Base-by-base conservation (phyloP, 352 stramenopile species). In the Phytophthora fragariae region DNA sequence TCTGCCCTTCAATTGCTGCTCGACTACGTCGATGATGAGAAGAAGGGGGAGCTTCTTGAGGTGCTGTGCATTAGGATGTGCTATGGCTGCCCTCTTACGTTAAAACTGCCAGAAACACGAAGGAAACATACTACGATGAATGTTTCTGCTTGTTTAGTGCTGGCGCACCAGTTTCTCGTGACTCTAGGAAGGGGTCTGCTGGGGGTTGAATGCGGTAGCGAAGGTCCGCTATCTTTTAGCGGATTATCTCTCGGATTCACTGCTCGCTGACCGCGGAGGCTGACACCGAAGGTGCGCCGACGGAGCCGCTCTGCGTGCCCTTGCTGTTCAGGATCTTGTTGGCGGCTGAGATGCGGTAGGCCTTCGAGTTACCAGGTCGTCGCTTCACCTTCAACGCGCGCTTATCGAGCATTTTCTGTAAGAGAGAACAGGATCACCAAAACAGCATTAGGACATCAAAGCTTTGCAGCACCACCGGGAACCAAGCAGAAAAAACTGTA, bases 341-440 rank as follows among this genome's bases (percentile, higher is more conserved):
- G 1, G 90, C 90, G 2, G 88, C 90, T 10, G 91, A 80, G 60
- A 97, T 97, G 64, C 91, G 89, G 70, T 96, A 92, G 33, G 83
- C 83, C 80, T 97, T 97, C 27, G 90, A 88, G 82, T 97, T 95
- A 11, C 91, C 91, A 35, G 90, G 90, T 65, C 91, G 85, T 57
- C 91, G 83, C 78, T 91, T 96, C 41, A 99, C 93, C 82, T 99
- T 99, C 39, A 96, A 84, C 21, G 93, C 84, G 62, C 96, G 93
- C 79, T 89, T 91, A 79, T 99, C 95, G 33, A 99, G 79, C 68
- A 98, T 89, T 65, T 83, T 85, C 86, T 93, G 50, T 52, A 54
- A 47, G 29, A 59, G 1, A 2, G 11, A n/a, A 47, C 35, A 27
- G 5, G 41, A 52, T 24, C 35, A 63, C 21, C 33, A 63, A 24